A percentile compares a stretch with the other conserved stretches of the same genome.
These are phyloP conservation scores for Pyrus hybrid DNA, from an alignment of 331 rosid genomes.

Conservation along the genomic window DNA sequence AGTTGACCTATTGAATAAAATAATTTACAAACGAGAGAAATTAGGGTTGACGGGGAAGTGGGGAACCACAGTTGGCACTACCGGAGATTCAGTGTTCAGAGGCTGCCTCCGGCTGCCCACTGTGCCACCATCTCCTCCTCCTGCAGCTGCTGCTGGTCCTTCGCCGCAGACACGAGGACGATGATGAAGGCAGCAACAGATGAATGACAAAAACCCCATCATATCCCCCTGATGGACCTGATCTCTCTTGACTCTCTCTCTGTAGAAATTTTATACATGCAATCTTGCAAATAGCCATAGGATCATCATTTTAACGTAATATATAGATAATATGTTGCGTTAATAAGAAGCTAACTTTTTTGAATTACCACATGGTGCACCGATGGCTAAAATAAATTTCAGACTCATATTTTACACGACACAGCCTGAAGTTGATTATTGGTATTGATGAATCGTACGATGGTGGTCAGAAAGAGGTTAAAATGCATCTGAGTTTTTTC, in stretches of 20 bases:
- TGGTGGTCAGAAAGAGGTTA: fast-evolving
- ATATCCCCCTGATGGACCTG: too few relatives aligned
- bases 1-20: not conserved
- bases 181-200: slow-evolving; percentile 5
- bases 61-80: not conserved
- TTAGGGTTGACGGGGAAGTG: not conserved
- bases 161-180: not conserved
- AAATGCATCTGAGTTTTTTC: too few relatives aligned
- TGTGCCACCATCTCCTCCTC: too few relatives aligned
- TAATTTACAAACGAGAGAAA: not conserved
- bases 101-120: not conserved
- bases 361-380: too few relatives aligned
- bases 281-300: not conserved
- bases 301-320: not conserved
- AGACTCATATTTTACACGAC: too few relatives aligned
- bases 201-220: not conserved
- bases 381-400: fast-evolving
- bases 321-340: not conserved
- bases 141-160: not conserved
- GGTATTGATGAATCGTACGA: too few relatives aligned
- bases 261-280: not conserved
- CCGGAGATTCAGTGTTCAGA: not conserved
- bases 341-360: not conserved
- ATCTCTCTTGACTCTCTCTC: not conserved
- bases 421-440: too few relatives aligned